Conservation (phyloP, 2,329 filamentous ascomycete species). For the Thielaviopsis populi region DNA sequence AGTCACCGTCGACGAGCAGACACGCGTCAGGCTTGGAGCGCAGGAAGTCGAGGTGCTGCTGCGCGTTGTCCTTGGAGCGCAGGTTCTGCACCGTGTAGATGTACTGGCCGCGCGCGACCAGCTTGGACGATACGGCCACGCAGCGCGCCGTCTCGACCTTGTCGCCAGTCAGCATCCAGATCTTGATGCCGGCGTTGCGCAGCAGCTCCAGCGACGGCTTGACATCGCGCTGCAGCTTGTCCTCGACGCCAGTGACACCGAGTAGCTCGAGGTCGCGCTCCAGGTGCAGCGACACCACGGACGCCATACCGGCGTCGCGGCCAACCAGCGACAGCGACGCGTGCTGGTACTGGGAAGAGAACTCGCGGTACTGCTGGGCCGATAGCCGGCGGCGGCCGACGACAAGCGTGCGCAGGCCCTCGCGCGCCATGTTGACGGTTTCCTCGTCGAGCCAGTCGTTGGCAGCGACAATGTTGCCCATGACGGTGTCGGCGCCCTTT, state of each 20-base stretch:
- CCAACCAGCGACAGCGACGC: constrained; percentile 67
- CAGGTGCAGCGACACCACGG: constrained; percentile 63
- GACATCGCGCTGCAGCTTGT: constrained; percentile 89
- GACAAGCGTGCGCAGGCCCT: constrained; percentile 84
- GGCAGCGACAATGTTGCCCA: constrained; percentile 84
- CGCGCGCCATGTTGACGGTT: constrained; percentile 97
- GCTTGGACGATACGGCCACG: constrained; percentile 85
- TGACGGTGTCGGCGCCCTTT: constrained; percentile 95
- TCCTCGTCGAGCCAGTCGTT: constrained; percentile 99
- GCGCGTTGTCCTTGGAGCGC: constrained; percentile 67
- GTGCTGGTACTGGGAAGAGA: constrained; percentile 57
- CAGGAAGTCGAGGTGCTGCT: constrained; percentile 78
- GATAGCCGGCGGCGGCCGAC: constrained; percentile 85
- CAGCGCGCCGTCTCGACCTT: constrained; percentile 96
- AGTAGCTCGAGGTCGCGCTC: constrained; percentile 83
- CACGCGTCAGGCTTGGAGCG: constrained; percentile 76
- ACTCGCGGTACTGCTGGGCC: constrained; percentile 62
- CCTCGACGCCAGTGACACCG: constrained; percentile 95
- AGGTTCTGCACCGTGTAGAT: constrained; percentile 87
- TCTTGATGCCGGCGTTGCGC: constrained; percentile 94
- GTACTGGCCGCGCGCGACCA: constrained; percentile 85
- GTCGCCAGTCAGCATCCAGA: constrained; percentile 99
- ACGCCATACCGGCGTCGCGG: constrained; percentile 68
- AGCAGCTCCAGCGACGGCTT: constrained; percentile 90
- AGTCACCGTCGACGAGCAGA: constrained; percentile 89